Percentiles rank a stretch among this genome's conserved stretches.
phyloP scores from a whole-genome alignment of 164 flowering plant genomes.

The Piper betle region DNA sequence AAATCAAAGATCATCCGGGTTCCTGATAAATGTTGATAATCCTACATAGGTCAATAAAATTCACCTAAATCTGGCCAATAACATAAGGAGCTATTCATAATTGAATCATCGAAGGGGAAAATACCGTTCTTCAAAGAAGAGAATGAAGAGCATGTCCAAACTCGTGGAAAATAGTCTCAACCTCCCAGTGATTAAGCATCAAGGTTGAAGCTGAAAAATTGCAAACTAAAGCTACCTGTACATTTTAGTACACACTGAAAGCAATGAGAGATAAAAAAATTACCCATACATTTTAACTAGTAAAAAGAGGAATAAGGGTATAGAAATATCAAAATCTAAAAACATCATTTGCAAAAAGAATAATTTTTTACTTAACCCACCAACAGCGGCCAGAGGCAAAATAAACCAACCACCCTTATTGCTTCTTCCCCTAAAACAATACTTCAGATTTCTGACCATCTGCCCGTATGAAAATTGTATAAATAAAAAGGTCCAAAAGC shows the following conservation, averaged over 20 bases:
- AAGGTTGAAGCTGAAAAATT: conserved; percentile 55
- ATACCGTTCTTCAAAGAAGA: conserved; percentile 91
- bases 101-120: neutral
- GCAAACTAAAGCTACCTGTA: conserved; percentile 93
- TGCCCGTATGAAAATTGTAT: too few species aligned
- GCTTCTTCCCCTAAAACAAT: too few species aligned
- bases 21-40: conserved; percentile 95
- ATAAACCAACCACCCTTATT: too few species aligned
- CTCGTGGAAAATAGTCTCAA: conserved; percentile 93
- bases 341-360: too few species aligned
- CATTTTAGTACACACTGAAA: neutral
- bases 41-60: conserved; percentile 24
- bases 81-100: neutral
- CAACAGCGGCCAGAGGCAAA: too few species aligned
- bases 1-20: conserved; percentile 88
- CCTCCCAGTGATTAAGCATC: conserved; percentile 71
- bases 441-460: too few species aligned
- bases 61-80: neutral
- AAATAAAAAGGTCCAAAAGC: too few species aligned
- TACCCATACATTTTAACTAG: neutral
- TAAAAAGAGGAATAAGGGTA: too few species aligned
- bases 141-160: conserved; percentile 99
- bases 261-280: neutral
- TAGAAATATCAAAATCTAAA: too few species aligned
- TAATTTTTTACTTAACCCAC: too few species aligned